phyloP scores from a whole-genome alignment of 2,329 filamentous ascomycete genomes.

The Fusarium hainanense region DNA sequence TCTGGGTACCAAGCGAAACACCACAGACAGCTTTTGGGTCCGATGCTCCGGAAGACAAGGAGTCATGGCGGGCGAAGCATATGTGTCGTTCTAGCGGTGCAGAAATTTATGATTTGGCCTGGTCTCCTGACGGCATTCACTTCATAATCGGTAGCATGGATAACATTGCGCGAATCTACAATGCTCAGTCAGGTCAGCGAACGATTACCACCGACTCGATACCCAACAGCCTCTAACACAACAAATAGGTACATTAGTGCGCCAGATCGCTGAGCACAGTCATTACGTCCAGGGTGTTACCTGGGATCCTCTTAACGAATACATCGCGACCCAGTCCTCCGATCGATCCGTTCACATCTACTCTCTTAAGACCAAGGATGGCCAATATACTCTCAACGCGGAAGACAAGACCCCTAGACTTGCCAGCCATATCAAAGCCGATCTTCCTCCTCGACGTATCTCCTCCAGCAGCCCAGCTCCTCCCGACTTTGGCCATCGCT shows the following conservation, averaged over 20 bases:
- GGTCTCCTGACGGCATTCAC: constrained; percentile 96
- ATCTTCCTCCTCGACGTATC: constrained; percentile 89
- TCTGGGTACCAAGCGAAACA: constrained; percentile 91
- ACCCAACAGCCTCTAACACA: constrained; percentile 10
- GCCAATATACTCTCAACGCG: constrained; percentile 82
- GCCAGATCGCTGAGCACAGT: constrained; percentile 96
- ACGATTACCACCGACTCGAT: background rate
- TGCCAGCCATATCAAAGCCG: constrained; percentile 81
- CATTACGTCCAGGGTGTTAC: constrained; percentile 98
- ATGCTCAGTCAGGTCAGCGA: constrained; percentile 82
- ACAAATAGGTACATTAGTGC: constrained; percentile 69
- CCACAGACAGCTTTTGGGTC: constrained; percentile 79
- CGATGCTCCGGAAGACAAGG: constrained; percentile 90
- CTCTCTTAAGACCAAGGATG: constrained; percentile 94
- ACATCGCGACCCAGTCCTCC: constrained; percentile 96
- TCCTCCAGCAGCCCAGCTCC: constrained; percentile 93
- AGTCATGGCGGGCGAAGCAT: constrained; percentile 95
- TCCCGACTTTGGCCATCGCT: constrained; percentile 78
- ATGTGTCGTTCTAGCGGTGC: constrained; percentile 96
- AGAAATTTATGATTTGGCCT: constrained; percentile 97
- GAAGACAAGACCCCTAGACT: constrained; percentile 80
- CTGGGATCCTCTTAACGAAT: constrained; percentile 98
- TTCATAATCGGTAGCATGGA: constrained; percentile 99
- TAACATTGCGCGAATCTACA: constrained; percentile 97
- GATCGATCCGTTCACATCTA: constrained; percentile 99